phyloP scores from a whole-genome alignment of 495 filamentous ascomycete species.

The Lasiosphaeria ovina region DNA sequence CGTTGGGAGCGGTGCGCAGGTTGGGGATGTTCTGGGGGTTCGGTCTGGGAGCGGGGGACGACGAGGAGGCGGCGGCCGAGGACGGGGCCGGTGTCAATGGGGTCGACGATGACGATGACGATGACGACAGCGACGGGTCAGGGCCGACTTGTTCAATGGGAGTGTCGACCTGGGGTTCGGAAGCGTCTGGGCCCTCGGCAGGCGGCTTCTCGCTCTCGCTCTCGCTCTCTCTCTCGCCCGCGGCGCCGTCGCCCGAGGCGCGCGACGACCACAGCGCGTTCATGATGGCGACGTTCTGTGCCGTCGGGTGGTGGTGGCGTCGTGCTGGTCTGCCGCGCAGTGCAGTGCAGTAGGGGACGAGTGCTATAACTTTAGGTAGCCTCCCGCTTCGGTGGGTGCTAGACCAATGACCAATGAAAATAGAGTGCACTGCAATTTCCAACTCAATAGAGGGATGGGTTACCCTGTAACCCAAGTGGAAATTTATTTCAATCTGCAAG shows the following conservation, averaged over 20 bases:
- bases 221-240: slow-evolving; percentile 8
- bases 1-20: slow-evolving; percentile 18
- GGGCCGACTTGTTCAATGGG: slow-evolving; percentile 32
- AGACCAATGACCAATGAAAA: too few species aligned
- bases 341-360: too few species aligned
- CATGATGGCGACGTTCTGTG: slow-evolving; percentile 30
- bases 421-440: too few species aligned
- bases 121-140: slow-evolving; percentile 8
- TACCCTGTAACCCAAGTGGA: too few species aligned
- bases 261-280: slow-evolving; percentile 43
- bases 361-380: background rate
- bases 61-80: background rate
- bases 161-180: slow-evolving; percentile 14
- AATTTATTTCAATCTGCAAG: too few species aligned
- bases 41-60: background rate
- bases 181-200: background rate
- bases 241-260: slow-evolving; percentile 29
- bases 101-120: background rate
- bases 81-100: background rate
- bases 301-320: too few species aligned
- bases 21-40: background rate
- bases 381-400: background rate
- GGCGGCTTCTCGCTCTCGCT: slow-evolving; percentile 19
- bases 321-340: too few species aligned
- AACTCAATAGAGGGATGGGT: too few species aligned